phyloP scores from a whole-genome alignment of 2,329 filamentous ascomycete species.

The Dothideomycetes sp. region DNA sequence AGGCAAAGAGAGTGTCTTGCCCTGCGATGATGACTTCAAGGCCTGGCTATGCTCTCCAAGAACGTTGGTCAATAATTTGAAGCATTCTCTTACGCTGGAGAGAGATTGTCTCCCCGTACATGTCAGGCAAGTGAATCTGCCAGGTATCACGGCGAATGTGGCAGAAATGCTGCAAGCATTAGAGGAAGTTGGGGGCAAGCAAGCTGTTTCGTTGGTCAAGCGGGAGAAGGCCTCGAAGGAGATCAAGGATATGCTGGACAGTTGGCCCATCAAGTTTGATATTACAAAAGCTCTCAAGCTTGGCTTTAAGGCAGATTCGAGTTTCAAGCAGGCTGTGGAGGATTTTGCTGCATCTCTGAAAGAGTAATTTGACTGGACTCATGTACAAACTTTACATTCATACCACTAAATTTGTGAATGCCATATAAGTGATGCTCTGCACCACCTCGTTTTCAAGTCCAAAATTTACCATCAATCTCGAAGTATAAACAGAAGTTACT shows the following conservation, averaged over 20 bases:
- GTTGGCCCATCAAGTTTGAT: conserved; percentile 47
- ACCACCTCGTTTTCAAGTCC: no score
- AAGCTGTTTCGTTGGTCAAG: conserved; percentile 38
- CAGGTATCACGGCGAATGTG: conserved; percentile 43
- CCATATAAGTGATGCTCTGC: no score
- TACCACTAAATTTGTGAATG: no score
- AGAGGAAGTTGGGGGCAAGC: conserved; percentile 42
- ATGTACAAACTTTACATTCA: no score
- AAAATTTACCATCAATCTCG: no score
- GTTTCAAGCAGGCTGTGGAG: conserved; percentile 34
- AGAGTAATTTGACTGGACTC: no score
- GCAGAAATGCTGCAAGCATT: conserved; percentile 46
- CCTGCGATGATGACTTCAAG: conserved; percentile 40
- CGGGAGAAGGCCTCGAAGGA: conserved; percentile 40
- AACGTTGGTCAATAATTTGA: conserved; percentile 43
- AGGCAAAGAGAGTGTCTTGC: conserved; percentile 38
- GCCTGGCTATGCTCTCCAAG: conserved; percentile 48
- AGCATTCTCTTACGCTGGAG: conserved; percentile 40
- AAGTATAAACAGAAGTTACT: no score
- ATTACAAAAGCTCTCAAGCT: conserved; percentile 43
- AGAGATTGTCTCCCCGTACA: conserved; percentile 38
- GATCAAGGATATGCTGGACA: conserved; percentile 42
- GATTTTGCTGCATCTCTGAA: conserved; percentile 23
- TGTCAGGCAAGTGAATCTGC: conserved; percentile 42
- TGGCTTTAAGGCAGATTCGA: conserved; percentile 39